A percentile compares a stretch with the other conserved stretches of the same genome.
Conservation (phyloP, 2,329 filamentous ascomycete species). For the Calonectria honghensis region DNA sequence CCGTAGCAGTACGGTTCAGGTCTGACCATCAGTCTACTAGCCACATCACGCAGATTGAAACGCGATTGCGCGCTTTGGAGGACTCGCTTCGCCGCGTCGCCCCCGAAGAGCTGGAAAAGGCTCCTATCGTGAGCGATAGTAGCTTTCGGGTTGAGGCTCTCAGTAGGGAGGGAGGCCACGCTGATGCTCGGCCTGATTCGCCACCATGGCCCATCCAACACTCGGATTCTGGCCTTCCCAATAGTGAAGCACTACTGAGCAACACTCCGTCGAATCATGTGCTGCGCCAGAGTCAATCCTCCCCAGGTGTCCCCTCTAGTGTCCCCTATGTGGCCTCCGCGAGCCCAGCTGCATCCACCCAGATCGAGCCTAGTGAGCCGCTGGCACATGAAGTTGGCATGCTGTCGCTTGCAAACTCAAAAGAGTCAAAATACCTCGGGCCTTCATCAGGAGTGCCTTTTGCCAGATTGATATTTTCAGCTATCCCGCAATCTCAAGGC, state of each 20-base stretch:
- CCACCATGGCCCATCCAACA: conserved; percentile 21
- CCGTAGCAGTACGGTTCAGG: background rate
- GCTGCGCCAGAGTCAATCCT: background rate
- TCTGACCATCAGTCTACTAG: conserved; percentile 1
- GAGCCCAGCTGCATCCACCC: conserved; percentile 36
- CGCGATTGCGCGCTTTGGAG: conserved; percentile 37
- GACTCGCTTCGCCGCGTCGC: conserved; percentile 36
- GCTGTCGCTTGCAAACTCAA: conserved; percentile 43
- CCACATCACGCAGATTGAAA: conserved; percentile 38
- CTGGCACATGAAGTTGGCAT: conserved; percentile 44
- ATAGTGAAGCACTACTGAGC: background rate
- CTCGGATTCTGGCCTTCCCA: background rate
- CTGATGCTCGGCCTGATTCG: conserved; percentile 4
- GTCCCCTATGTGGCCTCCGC: conserved; percentile 3
- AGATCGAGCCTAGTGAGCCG: conserved; percentile 39
- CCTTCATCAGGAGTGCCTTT: conserved; percentile 44
- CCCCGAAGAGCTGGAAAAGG: conserved; percentile 41
- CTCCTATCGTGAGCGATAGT: conserved; percentile 18
- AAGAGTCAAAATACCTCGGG: conserved; percentile 43
- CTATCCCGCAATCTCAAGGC: conserved; percentile 44
- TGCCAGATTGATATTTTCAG: conserved; percentile 42
- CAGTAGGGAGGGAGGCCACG: background rate
- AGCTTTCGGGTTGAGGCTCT: background rate
- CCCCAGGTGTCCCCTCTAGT: background rate
- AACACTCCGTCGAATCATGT: background rate